Conservation (phyloP, 352 stramenopile species). For the Globisporangium yorkense region DNA sequence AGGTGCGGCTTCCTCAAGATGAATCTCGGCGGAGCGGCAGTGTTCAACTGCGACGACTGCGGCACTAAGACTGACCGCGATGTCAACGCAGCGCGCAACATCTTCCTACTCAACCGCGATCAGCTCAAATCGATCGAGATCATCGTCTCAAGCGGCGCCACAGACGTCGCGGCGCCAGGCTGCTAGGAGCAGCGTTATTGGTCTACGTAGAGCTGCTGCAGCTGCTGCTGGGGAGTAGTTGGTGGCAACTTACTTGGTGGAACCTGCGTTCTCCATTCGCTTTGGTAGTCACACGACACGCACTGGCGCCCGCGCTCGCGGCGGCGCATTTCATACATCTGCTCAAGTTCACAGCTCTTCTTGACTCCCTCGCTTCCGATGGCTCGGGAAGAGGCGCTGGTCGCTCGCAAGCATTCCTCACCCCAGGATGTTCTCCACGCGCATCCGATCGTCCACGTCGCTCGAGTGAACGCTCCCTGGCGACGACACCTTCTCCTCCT, state of each 20-base stretch:
- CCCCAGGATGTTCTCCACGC: not conserved
- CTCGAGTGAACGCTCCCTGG: not conserved
- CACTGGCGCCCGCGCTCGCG: not conserved
- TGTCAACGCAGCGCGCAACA: too few relatives aligned
- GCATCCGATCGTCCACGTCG: slow-evolving; percentile 1
- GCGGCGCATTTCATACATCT: not conserved
- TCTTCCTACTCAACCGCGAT: too few relatives aligned
- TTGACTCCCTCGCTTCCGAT: not conserved
- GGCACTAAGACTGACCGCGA: too few relatives aligned
- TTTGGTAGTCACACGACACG: not conserved
- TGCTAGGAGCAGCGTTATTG: too few relatives aligned
- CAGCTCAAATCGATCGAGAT: too few relatives aligned
- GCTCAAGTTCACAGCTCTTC: not conserved
- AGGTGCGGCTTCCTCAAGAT: too few relatives aligned
- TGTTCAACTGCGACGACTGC: too few relatives aligned
- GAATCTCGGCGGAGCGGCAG: too few relatives aligned
- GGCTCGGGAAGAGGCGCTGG: not conserved
- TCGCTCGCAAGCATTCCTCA: not conserved
- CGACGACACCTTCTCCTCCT: not conserved
- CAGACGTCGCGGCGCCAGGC: too few relatives aligned
- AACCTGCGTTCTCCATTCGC: not conserved
- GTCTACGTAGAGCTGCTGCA: too few relatives aligned
- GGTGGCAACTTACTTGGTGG: not conserved
- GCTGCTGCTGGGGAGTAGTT: too few relatives aligned
- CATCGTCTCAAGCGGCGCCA: too few relatives aligned